phyloP scores from a whole-genome alignment of 2,329 filamentous ascomycete genomes.

The Aspergillus terreus region DNA sequence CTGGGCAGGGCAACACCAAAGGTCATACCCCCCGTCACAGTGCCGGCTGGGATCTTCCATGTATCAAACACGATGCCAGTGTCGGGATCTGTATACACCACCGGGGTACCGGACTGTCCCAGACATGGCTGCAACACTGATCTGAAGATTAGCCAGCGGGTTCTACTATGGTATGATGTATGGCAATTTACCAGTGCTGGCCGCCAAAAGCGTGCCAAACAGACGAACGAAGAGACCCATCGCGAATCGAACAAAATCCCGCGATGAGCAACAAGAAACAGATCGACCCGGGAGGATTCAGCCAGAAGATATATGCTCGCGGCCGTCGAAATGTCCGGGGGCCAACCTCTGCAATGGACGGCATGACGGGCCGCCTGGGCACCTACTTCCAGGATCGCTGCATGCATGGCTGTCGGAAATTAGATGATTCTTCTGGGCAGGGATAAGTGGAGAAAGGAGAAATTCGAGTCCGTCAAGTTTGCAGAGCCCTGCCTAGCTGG shows the following conservation, averaged over 20 bases:
- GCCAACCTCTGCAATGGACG: not conserved
- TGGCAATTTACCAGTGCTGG: not conserved
- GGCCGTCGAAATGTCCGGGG: not conserved
- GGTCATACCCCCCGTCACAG: conserved; percentile 45
- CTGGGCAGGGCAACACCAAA: conserved; percentile 55
- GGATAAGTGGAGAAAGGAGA: not conserved
- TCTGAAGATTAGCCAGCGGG: not conserved
- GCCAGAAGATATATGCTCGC: conserved; percentile 4
- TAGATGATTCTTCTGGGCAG: not conserved
- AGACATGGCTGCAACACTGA: conserved; percentile 9
- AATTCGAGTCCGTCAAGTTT: not conserved
- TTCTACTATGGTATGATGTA: not conserved
- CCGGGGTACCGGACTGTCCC: conserved; percentile 9
- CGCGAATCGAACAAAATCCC: not conserved
- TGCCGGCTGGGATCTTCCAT: conserved; percentile 41
- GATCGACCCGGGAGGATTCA: not conserved
- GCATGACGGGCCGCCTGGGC: conserved; percentile 1
- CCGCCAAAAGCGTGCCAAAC: conserved; percentile 3
- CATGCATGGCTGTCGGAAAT: not conserved
- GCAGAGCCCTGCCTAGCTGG: not conserved
- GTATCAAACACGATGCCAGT: conserved; percentile 55
- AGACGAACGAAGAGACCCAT: conserved; percentile 5
- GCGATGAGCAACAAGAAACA: not conserved
- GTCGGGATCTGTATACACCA: conserved; percentile 42
- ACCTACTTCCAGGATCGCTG: not conserved